Percentiles rank a stretch among this genome's conserved stretches.
These are phyloP conservation scores for Botrytis aclada DNA, from an alignment of 2,329 filamentous ascomycete species.

Conservation along the genomic window DNA sequence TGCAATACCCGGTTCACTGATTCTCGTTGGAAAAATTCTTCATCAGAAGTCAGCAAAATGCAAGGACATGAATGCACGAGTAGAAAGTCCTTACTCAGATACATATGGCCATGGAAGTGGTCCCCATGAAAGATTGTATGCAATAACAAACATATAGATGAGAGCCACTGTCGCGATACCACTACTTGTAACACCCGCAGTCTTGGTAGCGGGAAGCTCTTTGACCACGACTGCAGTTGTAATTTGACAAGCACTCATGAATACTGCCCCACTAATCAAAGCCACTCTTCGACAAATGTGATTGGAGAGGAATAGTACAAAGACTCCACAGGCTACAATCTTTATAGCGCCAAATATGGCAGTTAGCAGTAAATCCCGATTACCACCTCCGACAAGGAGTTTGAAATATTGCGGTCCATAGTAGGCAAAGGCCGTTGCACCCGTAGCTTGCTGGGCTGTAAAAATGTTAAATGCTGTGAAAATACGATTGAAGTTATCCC, in stretches of 20 bases:
- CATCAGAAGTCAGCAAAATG: neutral
- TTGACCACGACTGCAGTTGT: neutral
- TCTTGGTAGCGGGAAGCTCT: neutral
- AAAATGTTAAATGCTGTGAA: slow-evolving; percentile 20
- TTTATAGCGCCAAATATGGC: slow-evolving; percentile 54
- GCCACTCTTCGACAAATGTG: slow-evolving; percentile 44
- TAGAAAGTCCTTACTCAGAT: neutral
- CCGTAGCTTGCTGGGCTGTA: slow-evolving; percentile 44
- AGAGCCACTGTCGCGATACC: neutral
- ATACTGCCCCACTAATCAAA: slow-evolving; percentile 34
- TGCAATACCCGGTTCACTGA: neutral
- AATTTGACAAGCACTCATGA: neutral
- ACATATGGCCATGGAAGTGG: neutral
- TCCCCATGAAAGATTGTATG: neutral
- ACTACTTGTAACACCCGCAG: neutral
- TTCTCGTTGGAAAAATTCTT: neutral
- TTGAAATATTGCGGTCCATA: slow-evolving; percentile 52
- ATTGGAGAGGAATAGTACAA: slow-evolving; percentile 53
- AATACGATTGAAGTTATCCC: slow-evolving; percentile 31
- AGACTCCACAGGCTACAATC: slow-evolving; percentile 48
- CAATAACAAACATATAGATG: neutral
- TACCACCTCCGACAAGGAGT: slow-evolving; percentile 46
- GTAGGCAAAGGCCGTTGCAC: slow-evolving; percentile 50
- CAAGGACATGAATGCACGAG: neutral
- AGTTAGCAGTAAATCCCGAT: slow-evolving; percentile 47